Base-by-base conservation (phyloP, 306 rosid genomes). In the Neltuma alba region DNA sequence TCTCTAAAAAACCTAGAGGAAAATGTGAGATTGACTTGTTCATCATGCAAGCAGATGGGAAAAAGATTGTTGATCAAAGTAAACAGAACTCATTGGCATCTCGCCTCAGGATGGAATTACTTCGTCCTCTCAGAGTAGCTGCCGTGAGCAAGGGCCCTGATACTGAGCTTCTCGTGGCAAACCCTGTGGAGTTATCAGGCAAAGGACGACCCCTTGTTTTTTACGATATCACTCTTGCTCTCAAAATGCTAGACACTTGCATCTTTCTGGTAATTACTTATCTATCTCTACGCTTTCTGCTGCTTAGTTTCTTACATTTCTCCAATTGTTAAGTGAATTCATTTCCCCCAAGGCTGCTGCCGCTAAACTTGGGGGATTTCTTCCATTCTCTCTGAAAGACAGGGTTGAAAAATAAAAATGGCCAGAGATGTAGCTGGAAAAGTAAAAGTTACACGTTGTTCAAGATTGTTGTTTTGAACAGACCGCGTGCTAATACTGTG, bases 161-260 rank as follows among this genome's bases (percentile, higher is more conserved):
- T 75, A 79, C 85, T 0, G 98, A 95, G 87, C 90, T 95, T 65
- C 88, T 95, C 48, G 98, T 95, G 42, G 92, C 99, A 37, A 95
- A 95, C 84, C 98, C 99, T 0, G 97, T 91, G 8, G 99, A 95
- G 76, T 81, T 95, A 79, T 92, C 97, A 3, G 93, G 97, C 86
- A 91, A 93, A 54, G 99, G 99, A 54, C 87, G 99, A 37, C 99
- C 99, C 72, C 96, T 91, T 74, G 99, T 95, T 47, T 91, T 95
- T 31, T 47, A 90, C 60, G 98, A 95, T 70, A 90, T 91, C 76
- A 93, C 99, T 76, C 96, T 86, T 71, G 98, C 98, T 82, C 91
- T 95, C 80, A 93, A 89, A 83, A 88, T 75, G 89, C 91, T 89
- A 21, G 76, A 80, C 84, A 86, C 80, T 25, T 87, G 99, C 81